Evolutionary conservation across 495 filamentous ascomycete species (phyloP).

Genomic region (Astrothelium macrocarpum): DNA sequence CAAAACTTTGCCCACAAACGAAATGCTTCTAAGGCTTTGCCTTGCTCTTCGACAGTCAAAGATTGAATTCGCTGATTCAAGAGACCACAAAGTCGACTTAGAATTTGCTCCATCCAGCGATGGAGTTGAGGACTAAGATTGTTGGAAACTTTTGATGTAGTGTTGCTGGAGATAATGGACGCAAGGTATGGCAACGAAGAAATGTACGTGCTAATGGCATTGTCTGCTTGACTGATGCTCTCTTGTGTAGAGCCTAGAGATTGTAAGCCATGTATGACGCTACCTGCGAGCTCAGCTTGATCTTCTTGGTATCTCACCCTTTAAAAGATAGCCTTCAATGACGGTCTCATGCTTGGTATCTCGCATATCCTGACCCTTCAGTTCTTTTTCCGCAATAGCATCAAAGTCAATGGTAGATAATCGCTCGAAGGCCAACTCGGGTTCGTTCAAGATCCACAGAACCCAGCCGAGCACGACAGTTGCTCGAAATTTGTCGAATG

Average conservation of each 20-base stretch:
- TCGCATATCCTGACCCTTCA: not conserved
- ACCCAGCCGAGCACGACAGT: conserved; percentile 74
- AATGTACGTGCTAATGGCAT: conserved; percentile 54
- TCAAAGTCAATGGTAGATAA: conserved; percentile 38
- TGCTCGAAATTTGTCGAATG: conserved; percentile 69
- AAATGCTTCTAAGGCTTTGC: not conserved
- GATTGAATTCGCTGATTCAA: not conserved
- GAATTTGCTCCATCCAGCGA: conserved; percentile 67
- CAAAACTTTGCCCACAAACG: conserved; percentile 2
- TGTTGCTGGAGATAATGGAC: conserved; percentile 29
- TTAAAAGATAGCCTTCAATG: not conserved
- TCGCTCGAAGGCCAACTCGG: conserved; percentile 46
- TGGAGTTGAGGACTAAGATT: conserved; percentile 47
- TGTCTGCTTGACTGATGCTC: conserved; percentile 40
- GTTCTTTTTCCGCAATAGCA: not conserved
- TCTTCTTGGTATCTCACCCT: not conserved
- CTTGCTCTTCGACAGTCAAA: not conserved
- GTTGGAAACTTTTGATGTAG: not conserved
- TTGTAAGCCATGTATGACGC: conserved; percentile 1
- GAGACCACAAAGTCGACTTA: conserved; percentile 53
- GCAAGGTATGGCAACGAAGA: conserved; percentile 52
- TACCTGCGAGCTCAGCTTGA: not conserved
- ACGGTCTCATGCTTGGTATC: not conserved
- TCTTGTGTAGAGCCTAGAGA: conserved; percentile 49
- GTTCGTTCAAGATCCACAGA: conserved; percentile 65